Evolutionary conservation across 371 early-diverging fungal genomes (phyloP), one percentile per base, ranked within the genome.

Genomic region (Umbelopsis sp.): DNA sequence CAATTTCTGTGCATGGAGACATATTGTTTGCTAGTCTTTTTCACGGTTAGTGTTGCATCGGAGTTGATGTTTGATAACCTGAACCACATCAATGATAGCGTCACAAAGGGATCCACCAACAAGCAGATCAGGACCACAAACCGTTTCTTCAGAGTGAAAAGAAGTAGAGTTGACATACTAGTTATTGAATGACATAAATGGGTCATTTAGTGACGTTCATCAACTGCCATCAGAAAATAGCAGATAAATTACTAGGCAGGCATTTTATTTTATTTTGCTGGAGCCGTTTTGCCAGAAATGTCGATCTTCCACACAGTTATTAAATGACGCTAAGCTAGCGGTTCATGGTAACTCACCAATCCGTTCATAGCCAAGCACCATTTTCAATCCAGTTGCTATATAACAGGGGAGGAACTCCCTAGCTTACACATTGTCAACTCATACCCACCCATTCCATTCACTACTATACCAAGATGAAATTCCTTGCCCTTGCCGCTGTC

Each of bases 391-490:
- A 11, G 4, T 57, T 16, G 57, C 29, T 29, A 57, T 57, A 35
- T 57, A 57, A 57, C 14, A 35, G 4, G 12, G 29, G 25, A 14
- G 29, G 8, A 20, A 25, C 9, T 25, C 29, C 20, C 11, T 14
- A 24, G 25, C 8, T 18, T 29, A 16, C 18, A 11, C 57, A 25
- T 16, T 35, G 35, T 35, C 57, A 57, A 29, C 29, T 35, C 11
- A n/a, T 51, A 51, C 52, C 35, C 29, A 57, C 57, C 57, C 57
- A 24, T 57, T 57, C 57, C 57, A 57, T 57, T 57, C 57, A 57
- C 57, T 57, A 29, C 29, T 29, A 29, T 57, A 25, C 29, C 57
- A 57, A 57, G 35, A 57, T 57, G 57, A 57, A 57, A 57, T 57
- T 57, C 57, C 57, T 57, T 18, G 29, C 12, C 57, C 57, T 57